Evolutionary conservation across 2,329 filamentous ascomycete genomes (phyloP).

Genomic region (Zymoseptoria crescenta): DNA sequence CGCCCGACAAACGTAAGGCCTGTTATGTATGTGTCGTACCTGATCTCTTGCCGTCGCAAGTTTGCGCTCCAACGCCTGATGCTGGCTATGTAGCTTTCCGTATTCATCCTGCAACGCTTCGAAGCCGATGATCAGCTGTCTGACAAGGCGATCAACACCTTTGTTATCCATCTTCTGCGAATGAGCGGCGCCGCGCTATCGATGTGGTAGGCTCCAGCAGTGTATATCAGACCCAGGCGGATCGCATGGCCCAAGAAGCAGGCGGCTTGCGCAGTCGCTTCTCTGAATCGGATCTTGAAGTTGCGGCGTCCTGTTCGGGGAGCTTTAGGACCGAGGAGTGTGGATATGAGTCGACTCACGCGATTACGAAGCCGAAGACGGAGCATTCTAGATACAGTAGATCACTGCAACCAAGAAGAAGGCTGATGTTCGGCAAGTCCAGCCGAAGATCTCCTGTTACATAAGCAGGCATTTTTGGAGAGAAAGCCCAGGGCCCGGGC

Average conservation of each 20-base stretch:
- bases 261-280: not conserved
- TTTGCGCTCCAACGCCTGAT: constrained; percentile 40
- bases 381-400: not conserved
- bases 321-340: not conserved
- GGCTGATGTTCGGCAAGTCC: not conserved
- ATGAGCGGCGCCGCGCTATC: not conserved
- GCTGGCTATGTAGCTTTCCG: constrained; percentile 37
- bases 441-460: not conserved
- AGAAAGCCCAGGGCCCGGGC: not conserved
- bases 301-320: not conserved
- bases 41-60: constrained; percentile 43
- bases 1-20: constrained; percentile 11
- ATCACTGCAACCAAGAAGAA: not conserved
- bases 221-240: not conserved
- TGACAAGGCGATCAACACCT: constrained; percentile 25
- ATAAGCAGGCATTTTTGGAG: not conserved
- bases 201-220: not conserved
- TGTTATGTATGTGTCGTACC: constrained; percentile 30
- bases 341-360: not conserved
- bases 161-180: constrained; percentile 8
- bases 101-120: constrained; percentile 42
- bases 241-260: not conserved
- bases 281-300: not conserved
- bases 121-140: constrained; percentile 39
- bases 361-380: not conserved